Base-by-base conservation (phyloP, 345 rosid genomes). In the Anacardium occidentale region DNA sequence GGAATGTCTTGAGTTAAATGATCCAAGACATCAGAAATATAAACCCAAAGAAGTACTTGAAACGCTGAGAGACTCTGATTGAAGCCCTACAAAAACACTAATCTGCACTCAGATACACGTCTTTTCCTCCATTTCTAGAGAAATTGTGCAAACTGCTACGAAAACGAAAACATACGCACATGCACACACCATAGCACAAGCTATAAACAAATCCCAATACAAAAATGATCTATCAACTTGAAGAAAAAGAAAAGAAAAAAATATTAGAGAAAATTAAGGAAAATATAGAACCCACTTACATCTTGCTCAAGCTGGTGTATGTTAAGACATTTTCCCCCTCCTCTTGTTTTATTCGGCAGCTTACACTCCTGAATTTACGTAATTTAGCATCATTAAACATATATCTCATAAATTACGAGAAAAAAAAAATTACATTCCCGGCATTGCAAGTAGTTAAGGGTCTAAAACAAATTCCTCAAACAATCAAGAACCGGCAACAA, bases 281-380 rank as follows among this genome's bases (percentile, higher is more conserved):
- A 68, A 52, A 45, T 15, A 44, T 25, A 21, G 40, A 76, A 66
- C 14, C 64, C 47, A 80, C 97, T 85, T 81, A 91, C 98, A 71
- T 91, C 98, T 88, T 93, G 84, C 82, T 91, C 94, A 51, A 93
- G 98, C 84, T 87, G 87, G 83, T 74, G 52, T 65, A 80, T 90
- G 77, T 93, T 85, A 78, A 77, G 66, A 64, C 84, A 69, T 81
- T 78, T 61, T 62, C 69, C 78, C 72, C 77, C 83, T 65, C 73
- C 83, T 65, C 73, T 83, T 51, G 50, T 80, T 76, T 78, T 79
- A 25, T 77, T 79, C 69, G 34, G 73, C 60, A 69, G 64, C 71
- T 77, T 78, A 74, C 76, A 66, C 61, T 81, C 86, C 87, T 85
- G 79, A 65, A 71, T 40, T 62, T 51, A 18, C 17, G 64, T 48